Percentiles rank a stretch among this genome's conserved stretches.
phyloP scores from a whole-genome alignment of 345 rosid species.

The Eucalyptus marginata region DNA sequence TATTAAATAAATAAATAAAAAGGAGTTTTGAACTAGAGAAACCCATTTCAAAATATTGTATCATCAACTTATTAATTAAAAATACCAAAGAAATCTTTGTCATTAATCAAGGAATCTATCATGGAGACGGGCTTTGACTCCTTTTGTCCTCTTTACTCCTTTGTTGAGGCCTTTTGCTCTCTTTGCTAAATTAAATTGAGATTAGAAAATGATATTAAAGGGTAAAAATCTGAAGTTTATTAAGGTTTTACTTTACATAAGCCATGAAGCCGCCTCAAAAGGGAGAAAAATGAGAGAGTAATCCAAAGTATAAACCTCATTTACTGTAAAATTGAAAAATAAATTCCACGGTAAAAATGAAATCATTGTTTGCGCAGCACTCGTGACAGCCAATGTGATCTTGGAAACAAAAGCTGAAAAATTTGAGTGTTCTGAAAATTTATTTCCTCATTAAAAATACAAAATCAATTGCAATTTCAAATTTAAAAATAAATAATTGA shows the following conservation, averaged over 20 bases:
- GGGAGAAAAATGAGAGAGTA: not conserved
- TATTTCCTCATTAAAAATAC: not conserved
- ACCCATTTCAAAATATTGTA: not conserved
- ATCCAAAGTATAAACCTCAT: not conserved
- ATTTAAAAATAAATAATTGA: not conserved
- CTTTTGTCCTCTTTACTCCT: not conserved
- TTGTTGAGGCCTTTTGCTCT: not conserved
- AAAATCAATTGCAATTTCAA: not conserved
- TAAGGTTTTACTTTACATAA: not conserved
- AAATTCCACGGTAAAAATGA: not conserved
- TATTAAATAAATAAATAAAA: not conserved
- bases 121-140: not conserved
- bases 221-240: not conserved
- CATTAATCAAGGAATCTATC: not conserved
- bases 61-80: fast-evolving
- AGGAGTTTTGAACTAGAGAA: not conserved
- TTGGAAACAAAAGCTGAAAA: not conserved
- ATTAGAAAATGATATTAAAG: not conserved
- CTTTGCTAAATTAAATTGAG: not conserved
- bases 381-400: not conserved
- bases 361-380: not conserved
- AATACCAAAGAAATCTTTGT: not conserved
- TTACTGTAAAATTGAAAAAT: not conserved
- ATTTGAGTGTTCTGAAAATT: not conserved
- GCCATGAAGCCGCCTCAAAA: not conserved